Evolutionary conservation across 192 early-diverging fungal species (phyloP), one percentile per base, ranked within the genome.

Genomic region (Backusella australiensis): DNA sequence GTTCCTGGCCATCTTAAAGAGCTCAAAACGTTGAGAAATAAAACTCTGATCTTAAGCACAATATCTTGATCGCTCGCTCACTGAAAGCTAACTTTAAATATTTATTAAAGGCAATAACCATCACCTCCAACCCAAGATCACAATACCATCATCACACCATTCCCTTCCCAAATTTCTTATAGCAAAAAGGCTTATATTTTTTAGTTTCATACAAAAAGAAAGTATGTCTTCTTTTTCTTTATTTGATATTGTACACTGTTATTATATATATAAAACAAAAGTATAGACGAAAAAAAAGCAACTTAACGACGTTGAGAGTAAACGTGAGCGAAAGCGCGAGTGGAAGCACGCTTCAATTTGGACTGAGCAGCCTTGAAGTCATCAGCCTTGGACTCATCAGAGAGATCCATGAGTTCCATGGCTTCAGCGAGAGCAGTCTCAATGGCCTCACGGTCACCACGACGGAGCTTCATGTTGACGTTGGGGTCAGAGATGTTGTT

Each of bases 371-470:
- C 86, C 70, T 82, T 83, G 77, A 91, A 83, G 75, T 86, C 87
- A 67, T 89, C 82, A 87, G 89, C 90, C 80, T 80, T 78, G 74
- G 86, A 86, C 67, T 86, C 83, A 81, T 79, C 87, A 75, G 78
- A 82, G 84, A 92, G 83, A 36, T 94, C 91, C 76, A 92, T 83
- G 77, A 86, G 88, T 80, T 91, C 91, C 83, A 92, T 90, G 73
- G 93, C 91, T 84, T 92, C 92, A 80, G 89, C 83, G 34, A 95
- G 86, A 78, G 93, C 92, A 70, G 84, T 86, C 84, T 94, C 91
- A 71, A 93, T 89, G 70, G 85, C 82, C 69, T 91, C 89, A 80
- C 88, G 86, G 86, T 93, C 93, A 83, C 84, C 83, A 84, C 85
- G 86, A 84, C 90, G 89, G 77, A 94, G 85, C 84, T 91, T 91